Conservation (phyloP, 345 rosid species). For the Salix brachista region DNA sequence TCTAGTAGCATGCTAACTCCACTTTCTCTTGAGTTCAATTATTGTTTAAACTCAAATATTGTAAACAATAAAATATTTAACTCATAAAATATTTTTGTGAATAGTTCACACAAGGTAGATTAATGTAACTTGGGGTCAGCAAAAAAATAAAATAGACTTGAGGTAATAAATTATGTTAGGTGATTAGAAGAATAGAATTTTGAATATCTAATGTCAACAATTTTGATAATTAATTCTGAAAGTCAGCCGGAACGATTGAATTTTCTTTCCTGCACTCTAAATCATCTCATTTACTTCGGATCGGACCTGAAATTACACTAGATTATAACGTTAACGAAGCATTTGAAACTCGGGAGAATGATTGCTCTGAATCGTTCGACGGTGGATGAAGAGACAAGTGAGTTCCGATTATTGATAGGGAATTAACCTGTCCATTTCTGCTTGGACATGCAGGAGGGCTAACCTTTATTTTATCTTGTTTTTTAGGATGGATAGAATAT, state of each 20-base stretch:
- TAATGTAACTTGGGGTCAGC: not conserved
- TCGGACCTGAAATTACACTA: no score
- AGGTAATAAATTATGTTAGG: not conserved
- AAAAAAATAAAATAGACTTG: not conserved
- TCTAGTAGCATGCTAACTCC: no score
- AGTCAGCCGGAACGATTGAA: not conserved
- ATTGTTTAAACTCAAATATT: no score
- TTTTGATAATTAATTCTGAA: not conserved
- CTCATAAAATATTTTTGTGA: not conserved
- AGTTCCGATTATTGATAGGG: not conserved
- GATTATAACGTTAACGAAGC: not conserved
- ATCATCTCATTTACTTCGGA: not conserved
- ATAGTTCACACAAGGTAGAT: not conserved
- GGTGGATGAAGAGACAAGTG: not conserved
- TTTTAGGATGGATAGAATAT: not conserved
- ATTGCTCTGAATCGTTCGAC: not conserved
- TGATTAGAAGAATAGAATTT: not conserved
- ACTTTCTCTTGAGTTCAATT: no score
- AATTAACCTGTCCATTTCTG: no score
- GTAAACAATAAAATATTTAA: no score
- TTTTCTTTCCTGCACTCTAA: not conserved
- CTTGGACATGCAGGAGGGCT: not conserved
- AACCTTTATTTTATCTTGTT: not conserved
- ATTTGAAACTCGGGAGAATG: not conserved
- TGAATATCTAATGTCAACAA: not conserved